A percentile compares a stretch with the other conserved stretches of the same genome.
phyloP scores from a whole-genome alignment of 192 early-diverging fungal genomes.

The Coemansia sp. region DNA sequence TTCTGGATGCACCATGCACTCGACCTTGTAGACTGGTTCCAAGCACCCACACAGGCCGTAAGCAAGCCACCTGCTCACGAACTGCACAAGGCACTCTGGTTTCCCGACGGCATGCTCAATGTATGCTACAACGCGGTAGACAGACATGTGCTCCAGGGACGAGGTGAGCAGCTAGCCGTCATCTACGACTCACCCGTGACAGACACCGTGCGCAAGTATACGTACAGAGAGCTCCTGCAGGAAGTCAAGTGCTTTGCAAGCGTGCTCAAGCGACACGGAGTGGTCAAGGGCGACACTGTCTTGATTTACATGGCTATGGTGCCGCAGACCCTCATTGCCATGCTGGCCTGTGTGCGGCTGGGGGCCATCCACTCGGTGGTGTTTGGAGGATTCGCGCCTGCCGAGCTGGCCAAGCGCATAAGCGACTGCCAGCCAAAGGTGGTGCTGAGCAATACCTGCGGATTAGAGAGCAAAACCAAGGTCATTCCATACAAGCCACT shows the following conservation, averaged over 20 bases:
- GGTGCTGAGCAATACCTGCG: slow-evolving; percentile 72
- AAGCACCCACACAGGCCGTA: slow-evolving; percentile 17
- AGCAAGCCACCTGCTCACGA: slow-evolving; percentile 2
- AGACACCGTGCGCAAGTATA: slow-evolving; percentile 51
- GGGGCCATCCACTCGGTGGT: slow-evolving; percentile 83
- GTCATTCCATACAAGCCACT: slow-evolving; percentile 75
- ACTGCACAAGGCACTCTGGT: slow-evolving; percentile 57
- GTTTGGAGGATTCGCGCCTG: slow-evolving; percentile 77
- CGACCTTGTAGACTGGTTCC: slow-evolving; percentile 38
- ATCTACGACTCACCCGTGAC: slow-evolving; percentile 75
- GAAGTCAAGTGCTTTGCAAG: slow-evolving; percentile 65
- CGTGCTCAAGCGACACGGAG: slow-evolving; percentile 58
- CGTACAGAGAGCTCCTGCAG: slow-evolving; percentile 65
- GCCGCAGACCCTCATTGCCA: slow-evolving; percentile 72
- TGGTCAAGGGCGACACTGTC: slow-evolving; percentile 68
- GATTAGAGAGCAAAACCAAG: slow-evolving; percentile 67
- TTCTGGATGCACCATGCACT: slow-evolving; percentile 48
- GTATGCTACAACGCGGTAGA: slow-evolving; percentile 80
- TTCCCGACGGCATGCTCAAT: slow-evolving; percentile 68
- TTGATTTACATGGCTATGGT: slow-evolving; percentile 86
- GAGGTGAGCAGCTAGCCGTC: slow-evolving; percentile 61
- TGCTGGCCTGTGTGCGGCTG: slow-evolving; percentile 81
- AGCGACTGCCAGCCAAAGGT: slow-evolving; percentile 72
- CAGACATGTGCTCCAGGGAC: slow-evolving; percentile 61
- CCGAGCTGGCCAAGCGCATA: slow-evolving; percentile 80